Evolutionary conservation across 176 grass and related monocot genomes (phyloP), one percentile per base, ranked within the genome.

Genomic region (Zizania latifolia): DNA sequence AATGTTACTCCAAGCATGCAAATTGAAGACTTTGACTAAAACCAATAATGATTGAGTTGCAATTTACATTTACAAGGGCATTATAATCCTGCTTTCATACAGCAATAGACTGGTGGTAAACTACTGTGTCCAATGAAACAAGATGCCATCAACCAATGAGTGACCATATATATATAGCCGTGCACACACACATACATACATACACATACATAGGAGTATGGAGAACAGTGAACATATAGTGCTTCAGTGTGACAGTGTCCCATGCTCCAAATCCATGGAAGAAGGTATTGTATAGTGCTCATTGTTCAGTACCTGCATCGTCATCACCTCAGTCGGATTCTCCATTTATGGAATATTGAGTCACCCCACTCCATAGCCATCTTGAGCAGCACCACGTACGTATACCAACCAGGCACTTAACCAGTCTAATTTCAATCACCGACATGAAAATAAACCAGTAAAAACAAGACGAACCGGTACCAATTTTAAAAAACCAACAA

Each of bases 311-410:
- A 6, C 61, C 43, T 65, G 8, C 43, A 21, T 54, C 61, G 14
- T 29, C 74, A 35, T 31, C 58, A 24, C 41, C 41, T 65, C 75
- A 48, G 33, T 38, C 29, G 50, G 61, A 66, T 66, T 78, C 75
- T 54, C 61, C 62, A 8, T 24, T 15, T 65, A 1, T 40, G 34
- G 4, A 65, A 38, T 23, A 33, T 21, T 65, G 34, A 22, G 9
- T 21, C 19, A 53, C 19, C 19, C 48, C 19, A 21, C 48, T 21
- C 48, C 48, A 3, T 1, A 53, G 9, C 48, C 19, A 53, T 53
- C 22, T 53, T 3, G 19, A n/a, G 17, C 46, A n/a, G n/a, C n/a
- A n/a, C n/a, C n/a, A n/a, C n/a, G n/a, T n/a, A n/a, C n/a, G n/a
- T n/a, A n/a, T n/a, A n/a, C n/a, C n/a, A n/a, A n/a, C n/a, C n/a